Conservation (phyloP, 345 rosid genomes). For the Lepidium aucheri region DNA sequence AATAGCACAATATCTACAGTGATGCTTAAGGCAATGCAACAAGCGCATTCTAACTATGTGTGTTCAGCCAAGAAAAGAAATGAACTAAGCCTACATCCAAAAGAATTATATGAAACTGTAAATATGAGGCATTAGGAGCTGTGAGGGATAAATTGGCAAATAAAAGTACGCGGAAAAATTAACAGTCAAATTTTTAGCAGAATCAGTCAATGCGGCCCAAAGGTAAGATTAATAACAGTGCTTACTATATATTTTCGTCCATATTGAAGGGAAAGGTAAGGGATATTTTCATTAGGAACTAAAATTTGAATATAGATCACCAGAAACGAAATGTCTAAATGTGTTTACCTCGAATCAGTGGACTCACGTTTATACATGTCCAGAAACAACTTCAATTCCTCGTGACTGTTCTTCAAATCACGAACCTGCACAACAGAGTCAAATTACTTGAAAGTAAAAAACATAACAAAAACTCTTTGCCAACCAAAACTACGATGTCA, state of each 20-base stretch:
- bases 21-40: constrained; percentile 7
- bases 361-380: constrained; percentile 85
- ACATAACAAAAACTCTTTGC: neutral
- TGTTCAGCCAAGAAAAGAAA: neutral
- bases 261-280: neutral
- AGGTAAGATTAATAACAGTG: neutral
- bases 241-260: neutral
- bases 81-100: neutral
- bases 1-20: constrained; percentile 11
- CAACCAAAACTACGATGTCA: neutral
- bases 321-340: neutral
- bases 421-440: constrained; percentile 48
- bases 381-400: constrained; percentile 75
- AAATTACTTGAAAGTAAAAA: constrained; percentile 3
- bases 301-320: neutral
- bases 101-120: neutral
- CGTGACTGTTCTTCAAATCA: constrained; percentile 53
- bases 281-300: neutral
- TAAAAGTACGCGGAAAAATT: neutral
- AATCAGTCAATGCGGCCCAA: neutral
- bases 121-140: neutral
- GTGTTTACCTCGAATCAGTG: constrained; percentile 57
- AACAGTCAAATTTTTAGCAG: neutral
- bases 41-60: neutral
- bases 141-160: neutral